Evolutionary conservation across 768 basidiomycete genomes (phyloP), one percentile per base, ranked within the genome.

Genomic region (Coprinellus micaceus): DNA sequence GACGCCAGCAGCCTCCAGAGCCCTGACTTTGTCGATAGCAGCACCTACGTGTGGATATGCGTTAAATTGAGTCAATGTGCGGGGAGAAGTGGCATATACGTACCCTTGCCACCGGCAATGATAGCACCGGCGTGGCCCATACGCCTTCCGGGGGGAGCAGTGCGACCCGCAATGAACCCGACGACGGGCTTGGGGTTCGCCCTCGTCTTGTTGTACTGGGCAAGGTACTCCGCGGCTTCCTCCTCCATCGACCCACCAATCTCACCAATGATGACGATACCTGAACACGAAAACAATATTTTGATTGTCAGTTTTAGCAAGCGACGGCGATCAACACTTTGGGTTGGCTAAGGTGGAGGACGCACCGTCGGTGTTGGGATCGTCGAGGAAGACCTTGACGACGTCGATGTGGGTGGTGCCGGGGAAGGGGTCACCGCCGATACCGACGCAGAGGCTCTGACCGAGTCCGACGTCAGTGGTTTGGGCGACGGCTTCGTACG

Each of bases 211-310:
- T 99, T 99, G 78, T 91, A 88, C 71, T 82, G 80, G 69, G 91
- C 89, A 54, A 99, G 78, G 74, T 96, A 98, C 63, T 94, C 97
- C 4, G 97, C 97, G 6, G 97, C 97, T 61, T 98, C 96, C 72
- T 99, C 97, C 75, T 99, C 97, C 96, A 98, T 97, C 7, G 92
- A 89, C 21, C 97, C 97, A 60, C 97, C 97, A 63, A 99, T 99
- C 76, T 99, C 97, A 58, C 97, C 97, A 64, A 99, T 99, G 60
- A 98, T 78, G 60, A 99, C 96, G 61, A 99, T 95, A 64, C 95
- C 91, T 93, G 13, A n/a, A 58, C 36, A 57, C 61, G 36, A 40
- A 39, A 43, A 29, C 50, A 50, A 29, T 1, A 54, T 25, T n/a
- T n/a, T n/a, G n/a, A n/a, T n/a, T n/a, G n/a, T n/a, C n/a, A n/a